A percentile compares a stretch with the other conserved stretches of the same genome.
Evolutionary conservation across 805 yeast species (phyloP).

Genomic region (Starmerella sirachaensis): DNA sequence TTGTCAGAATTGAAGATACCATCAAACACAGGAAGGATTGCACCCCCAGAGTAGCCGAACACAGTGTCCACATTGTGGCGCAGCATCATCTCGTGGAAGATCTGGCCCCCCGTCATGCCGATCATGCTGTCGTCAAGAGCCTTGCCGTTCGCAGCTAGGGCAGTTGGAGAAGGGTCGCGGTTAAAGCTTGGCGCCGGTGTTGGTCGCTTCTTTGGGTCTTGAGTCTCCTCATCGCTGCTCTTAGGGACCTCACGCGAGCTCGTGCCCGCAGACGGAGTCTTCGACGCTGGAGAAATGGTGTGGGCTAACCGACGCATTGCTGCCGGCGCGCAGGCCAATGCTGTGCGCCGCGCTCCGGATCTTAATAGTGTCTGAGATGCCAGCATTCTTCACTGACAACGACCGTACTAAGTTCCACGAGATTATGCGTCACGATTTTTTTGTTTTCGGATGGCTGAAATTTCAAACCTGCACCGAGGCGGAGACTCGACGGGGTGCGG

Average conservation of each 20-base stretch:
- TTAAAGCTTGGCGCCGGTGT: conserved; percentile 31
- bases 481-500: no score
- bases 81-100: conserved; percentile 97
- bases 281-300: conserved; percentile 19
- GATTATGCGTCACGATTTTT: no score
- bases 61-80: conserved; percentile 92
- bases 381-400: no score
- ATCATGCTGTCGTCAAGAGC: conserved; percentile 57
- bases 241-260: conserved; percentile 13
- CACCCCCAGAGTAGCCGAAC: conserved; percentile 98
- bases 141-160: neutral
- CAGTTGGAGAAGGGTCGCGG: conserved; percentile 15
- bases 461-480: no score
- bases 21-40: conserved; percentile 93
- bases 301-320: conserved; percentile 9
- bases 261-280: conserved; percentile 4
- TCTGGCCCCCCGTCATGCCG: conserved; percentile 96
- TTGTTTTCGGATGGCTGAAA: no score
- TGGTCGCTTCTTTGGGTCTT: conserved; percentile 22
- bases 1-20: conserved; percentile 86
- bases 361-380: no score
- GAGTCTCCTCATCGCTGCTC: conserved; percentile 7
- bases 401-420: no score
- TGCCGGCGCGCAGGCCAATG: neutral
- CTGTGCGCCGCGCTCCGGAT: conserved; percentile 2